Base-by-base conservation (phyloP, 139 green algal genomes). In the Micromonas pusilla region DNA sequence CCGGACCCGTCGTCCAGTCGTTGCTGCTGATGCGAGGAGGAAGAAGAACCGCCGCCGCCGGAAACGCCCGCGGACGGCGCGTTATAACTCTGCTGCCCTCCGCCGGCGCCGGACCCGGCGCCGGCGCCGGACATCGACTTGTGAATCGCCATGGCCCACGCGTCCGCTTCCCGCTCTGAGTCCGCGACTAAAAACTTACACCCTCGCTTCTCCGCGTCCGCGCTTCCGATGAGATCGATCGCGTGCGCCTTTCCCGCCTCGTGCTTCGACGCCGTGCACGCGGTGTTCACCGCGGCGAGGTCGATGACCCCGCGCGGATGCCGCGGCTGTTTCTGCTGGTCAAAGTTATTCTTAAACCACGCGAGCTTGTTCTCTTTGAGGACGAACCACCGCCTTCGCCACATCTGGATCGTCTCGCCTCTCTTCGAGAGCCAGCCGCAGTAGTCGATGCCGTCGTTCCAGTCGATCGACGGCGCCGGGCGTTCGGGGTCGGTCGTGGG, bases 351-450 rank as follows among this genome's bases (percentile, higher is more conserved):
- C 74, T 96, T 97, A 85, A 98, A 99, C 95, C 95, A 99, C 72
- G 97, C 97, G 28, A 99, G 96, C 81, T 96, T 96, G 39, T 92
- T 93, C 38, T 97, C 86, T 84, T 99, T 99, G 25, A 99, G 83
- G 2, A 99, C 87, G 79, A 99, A 99, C 91, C 92, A 99, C 72
- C 94, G 89, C 74, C 89, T 83, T 16, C 94, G 76, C 95, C 95
- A 98, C 0, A 87, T 96, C 82, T 96, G 95, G 72, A 98, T 89
- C 79, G 93, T 95, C 65, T 98, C 93, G 0, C 94, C 94, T 88
- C 97, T 92, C 82, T 98, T 98, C 81, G 90, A 90, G 0, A 98
- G 82, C 94, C 94, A 98, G 0, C 94, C 94, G 16, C 77, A 82
- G 1, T 92, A 83, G 72, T 98, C 93, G 16, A 90, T 86, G 6